Evolutionary conservation across 2,329 filamentous ascomycete genomes (phyloP).

Genomic region (Tolypocladium nubicola): DNA sequence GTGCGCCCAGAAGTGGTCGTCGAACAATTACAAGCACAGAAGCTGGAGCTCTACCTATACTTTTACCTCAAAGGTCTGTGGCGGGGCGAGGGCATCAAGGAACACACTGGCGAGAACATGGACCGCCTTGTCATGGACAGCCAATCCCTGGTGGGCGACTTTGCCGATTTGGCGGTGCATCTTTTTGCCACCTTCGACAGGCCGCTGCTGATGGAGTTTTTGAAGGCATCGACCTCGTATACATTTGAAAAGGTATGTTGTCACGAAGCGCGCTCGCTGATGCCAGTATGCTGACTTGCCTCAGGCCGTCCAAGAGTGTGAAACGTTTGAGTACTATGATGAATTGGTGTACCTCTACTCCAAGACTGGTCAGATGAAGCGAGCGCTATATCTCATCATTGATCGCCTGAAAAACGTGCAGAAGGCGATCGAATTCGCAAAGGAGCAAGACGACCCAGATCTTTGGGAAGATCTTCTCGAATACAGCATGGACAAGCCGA

Average conservation of each 20-base stretch:
- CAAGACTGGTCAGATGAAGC: constrained; percentile 89
- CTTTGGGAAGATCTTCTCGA: constrained; percentile 91
- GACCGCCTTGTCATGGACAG: constrained; percentile 49
- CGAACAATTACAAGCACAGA: constrained; percentile 58
- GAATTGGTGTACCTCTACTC: constrained; percentile 94
- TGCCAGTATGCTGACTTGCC: constrained; percentile 6
- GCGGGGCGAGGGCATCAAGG: constrained; percentile 58
- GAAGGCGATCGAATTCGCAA: constrained; percentile 88
- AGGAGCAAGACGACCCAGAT: constrained; percentile 83
- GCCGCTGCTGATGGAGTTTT: constrained; percentile 71
- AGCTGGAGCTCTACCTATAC: constrained; percentile 67
- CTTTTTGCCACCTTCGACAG: constrained; percentile 81
- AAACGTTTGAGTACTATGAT: constrained; percentile 68
- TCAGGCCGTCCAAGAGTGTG: constrained; percentile 65
- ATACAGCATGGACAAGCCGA: constrained; percentile 96
- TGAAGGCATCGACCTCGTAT: constrained; percentile 77
- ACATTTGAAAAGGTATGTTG: constrained; percentile 62
- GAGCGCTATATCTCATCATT: constrained; percentile 85
- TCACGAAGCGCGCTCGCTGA: too few species aligned
- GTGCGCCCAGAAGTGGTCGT: constrained; percentile 71
- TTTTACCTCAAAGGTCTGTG: constrained; percentile 87
- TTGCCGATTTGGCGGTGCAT: constrained; percentile 76
- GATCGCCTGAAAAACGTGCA: constrained; percentile 85
- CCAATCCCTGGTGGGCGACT: constrained; percentile 66
- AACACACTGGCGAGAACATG: constrained; percentile 40